Evolutionary conservation across 1,284 basidiomycete species (phyloP).

Genomic region (Nidula niveotomentosa): DNA sequence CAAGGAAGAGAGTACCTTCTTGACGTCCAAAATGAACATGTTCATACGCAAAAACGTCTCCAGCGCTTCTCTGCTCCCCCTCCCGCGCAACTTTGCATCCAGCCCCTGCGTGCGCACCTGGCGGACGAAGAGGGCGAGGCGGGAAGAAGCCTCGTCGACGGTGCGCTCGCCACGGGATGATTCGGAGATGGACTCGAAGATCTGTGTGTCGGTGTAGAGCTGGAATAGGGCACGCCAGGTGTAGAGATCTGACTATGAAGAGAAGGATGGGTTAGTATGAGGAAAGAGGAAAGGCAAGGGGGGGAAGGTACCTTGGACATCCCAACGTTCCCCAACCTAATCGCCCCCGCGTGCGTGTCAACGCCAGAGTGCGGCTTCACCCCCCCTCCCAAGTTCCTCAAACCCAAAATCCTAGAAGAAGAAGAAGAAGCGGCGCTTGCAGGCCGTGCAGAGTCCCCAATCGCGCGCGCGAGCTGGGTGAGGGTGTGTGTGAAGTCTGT

Average conservation of each 20-base stretch:
- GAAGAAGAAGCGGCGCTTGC: slow-evolving; percentile 26
- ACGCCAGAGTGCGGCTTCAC: slow-evolving; percentile 50
- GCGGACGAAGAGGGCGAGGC: slow-evolving; percentile 25
- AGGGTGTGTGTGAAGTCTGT: slow-evolving; percentile 67
- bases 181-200: slow-evolving; percentile 85
- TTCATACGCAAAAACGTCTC: slow-evolving; percentile 85
- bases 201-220: slow-evolving; percentile 84
- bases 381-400: slow-evolving; percentile 16
- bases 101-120: slow-evolving; percentile 64
- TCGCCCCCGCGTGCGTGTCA: slow-evolving; percentile 36
- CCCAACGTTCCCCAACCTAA: slow-evolving; percentile 24
- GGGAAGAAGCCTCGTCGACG: slow-evolving; percentile 51
- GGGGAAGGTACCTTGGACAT: slow-evolving; percentile 27
- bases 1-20: slow-evolving; percentile 53
- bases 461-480: slow-evolving; percentile 53
- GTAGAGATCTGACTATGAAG: slow-evolving; percentile 70
- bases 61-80: slow-evolving; percentile 66
- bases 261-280: slow-evolving; percentile 22
- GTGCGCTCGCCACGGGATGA: slow-evolving; percentile 72
- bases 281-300: slow-evolving; percentile 18
- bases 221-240: slow-evolving; percentile 92
- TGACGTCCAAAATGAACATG: slow-evolving; percentile 80
- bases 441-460: slow-evolving; percentile 64
- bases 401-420: too few relatives aligned
- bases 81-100: slow-evolving; percentile 57